A percentile compares a stretch with the other conserved stretches of the same genome.
Conservation (phyloP, 108 stramenopile genomes). For the Nannochloropsis salina region DNA sequence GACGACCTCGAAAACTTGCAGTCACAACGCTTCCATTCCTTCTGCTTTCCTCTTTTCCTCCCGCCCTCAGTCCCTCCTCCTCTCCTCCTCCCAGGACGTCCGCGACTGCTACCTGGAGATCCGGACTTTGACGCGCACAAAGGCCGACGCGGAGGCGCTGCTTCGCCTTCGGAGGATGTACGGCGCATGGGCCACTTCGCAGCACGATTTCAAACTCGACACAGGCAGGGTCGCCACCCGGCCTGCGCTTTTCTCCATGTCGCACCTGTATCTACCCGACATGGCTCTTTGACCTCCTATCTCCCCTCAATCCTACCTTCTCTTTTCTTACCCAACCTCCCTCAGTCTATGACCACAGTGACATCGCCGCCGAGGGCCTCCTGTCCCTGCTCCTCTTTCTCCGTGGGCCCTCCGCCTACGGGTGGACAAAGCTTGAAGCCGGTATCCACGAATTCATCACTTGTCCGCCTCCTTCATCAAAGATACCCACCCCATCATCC, state of each 20-base stretch:
- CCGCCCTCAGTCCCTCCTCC: background rate
- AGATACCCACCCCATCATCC: no score
- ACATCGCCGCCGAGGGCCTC: slow-evolving; percentile 71
- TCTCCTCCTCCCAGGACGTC: slow-evolving; percentile 24
- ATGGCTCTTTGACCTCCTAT: background rate
- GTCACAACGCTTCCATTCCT: background rate
- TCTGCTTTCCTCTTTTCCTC: slow-evolving; percentile 18
- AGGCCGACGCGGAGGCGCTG: slow-evolving; percentile 48
- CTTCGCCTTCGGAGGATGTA: slow-evolving; percentile 51
- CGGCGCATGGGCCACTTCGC: slow-evolving; percentile 33
- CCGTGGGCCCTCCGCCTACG: slow-evolving; percentile 61
- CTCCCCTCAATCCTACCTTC: background rate
- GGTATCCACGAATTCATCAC: slow-evolving; percentile 79
- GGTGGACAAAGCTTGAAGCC: slow-evolving; percentile 79
- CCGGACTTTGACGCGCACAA: slow-evolving; percentile 44
- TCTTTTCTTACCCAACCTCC: background rate
- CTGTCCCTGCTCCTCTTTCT: slow-evolving; percentile 70
- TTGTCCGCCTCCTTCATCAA: no score
- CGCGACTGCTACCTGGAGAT: slow-evolving; percentile 39
- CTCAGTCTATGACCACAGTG: slow-evolving; percentile 39
- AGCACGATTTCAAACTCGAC: background rate
- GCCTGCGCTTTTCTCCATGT: background rate
- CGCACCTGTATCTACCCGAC: background rate
- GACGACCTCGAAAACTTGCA: background rate
- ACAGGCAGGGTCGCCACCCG: background rate